Evolutionary conservation across 1,284 basidiomycete genomes (phyloP), one percentile per base, ranked within the genome.

Genomic region (Pseudozyma thailandica): DNA sequence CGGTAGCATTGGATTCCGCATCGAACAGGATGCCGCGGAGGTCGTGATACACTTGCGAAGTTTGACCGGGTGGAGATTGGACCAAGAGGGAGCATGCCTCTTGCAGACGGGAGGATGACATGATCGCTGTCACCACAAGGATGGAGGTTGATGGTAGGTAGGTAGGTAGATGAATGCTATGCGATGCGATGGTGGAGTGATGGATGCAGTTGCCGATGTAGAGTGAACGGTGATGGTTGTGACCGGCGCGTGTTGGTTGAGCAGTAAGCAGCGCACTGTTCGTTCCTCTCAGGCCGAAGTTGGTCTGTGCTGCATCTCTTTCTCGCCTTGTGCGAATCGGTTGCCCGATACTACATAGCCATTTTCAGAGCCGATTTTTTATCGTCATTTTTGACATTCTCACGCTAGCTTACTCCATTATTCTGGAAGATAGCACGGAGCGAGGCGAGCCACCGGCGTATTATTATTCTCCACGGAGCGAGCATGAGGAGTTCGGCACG

Each of bases 1-100:
- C 60, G 20, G 41, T 18, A 15, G 59, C 21, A 43, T 59, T 60
- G 39, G 63, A 63, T 31, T 68, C 64, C 4, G 65, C 30, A 39
- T 73, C 65, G 21, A 69, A 51, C 20, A 77, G 69, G 54, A 77
- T 70, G 27, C 66, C 63, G 26, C 70, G 53, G 18, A 77, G 75
- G 48, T 77, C 72, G 53, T 66, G 61, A 49, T 75, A 77, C 15
- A 77, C 72, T 50, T 70, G 70, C 25, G 75, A 57, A 15, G 68
- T 70, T 42, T 77, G 75, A 15, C 75, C 75, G 18, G 75, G 75
- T 7, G 75, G 75, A 7, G 75, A 66, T 50, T 77, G 75, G 35
- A 59, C 27, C 12, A 77, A 62, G 13, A 77, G 65, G 13, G 50
- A 44, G 7, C 59, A 43, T 27, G 61, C 64, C n/a, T 60, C 42